Evolutionary conservation across 2,329 filamentous ascomycete species (phyloP).

Genomic region (Ophiosphaerella narmari): DNA sequence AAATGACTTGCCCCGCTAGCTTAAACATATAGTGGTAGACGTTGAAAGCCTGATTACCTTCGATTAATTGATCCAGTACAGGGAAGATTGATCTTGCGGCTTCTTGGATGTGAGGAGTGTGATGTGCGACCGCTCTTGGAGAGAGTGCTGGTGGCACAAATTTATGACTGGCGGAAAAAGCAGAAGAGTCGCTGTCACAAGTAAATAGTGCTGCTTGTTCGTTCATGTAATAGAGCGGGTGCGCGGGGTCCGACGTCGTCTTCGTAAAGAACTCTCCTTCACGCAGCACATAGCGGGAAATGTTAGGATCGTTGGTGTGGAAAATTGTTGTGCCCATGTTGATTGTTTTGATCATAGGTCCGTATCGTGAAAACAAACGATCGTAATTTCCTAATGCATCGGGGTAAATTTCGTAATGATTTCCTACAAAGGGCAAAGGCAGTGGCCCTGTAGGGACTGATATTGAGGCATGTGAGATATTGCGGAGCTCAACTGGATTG

Average conservation of each 20-base stretch:
- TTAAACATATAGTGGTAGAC: constrained; percentile 58
- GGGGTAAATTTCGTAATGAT: constrained; percentile 47
- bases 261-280: constrained; percentile 50
- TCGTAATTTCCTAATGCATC: constrained; percentile 51
- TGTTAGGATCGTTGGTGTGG: constrained; percentile 44
- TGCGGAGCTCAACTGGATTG: constrained; percentile 37
- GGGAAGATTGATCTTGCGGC: constrained; percentile 58
- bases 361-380: constrained; percentile 47
- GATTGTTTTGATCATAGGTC: constrained; percentile 44
- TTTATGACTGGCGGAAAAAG: constrained; percentile 62
- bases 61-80: constrained; percentile 56
- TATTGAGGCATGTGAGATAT: too few species aligned
- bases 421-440: constrained; percentile 44
- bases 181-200: constrained; percentile 56
- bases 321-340: constrained; percentile 44
- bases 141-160: constrained; percentile 64
- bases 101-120: constrained; percentile 63
- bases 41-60: constrained; percentile 51
- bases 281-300: constrained; percentile 38
- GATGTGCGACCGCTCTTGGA: constrained; percentile 65
- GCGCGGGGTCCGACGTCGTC: constrained; percentile 37
- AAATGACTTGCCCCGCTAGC: constrained; percentile 51
- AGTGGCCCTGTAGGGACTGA: constrained; percentile 43
- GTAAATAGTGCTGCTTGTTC: constrained; percentile 39
- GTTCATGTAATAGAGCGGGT: constrained; percentile 41